A percentile compares a stretch with the other conserved stretches of the same genome.
Evolutionary conservation across 768 basidiomycete species (phyloP).

Genomic region (Leccinum aurantiacum): DNA sequence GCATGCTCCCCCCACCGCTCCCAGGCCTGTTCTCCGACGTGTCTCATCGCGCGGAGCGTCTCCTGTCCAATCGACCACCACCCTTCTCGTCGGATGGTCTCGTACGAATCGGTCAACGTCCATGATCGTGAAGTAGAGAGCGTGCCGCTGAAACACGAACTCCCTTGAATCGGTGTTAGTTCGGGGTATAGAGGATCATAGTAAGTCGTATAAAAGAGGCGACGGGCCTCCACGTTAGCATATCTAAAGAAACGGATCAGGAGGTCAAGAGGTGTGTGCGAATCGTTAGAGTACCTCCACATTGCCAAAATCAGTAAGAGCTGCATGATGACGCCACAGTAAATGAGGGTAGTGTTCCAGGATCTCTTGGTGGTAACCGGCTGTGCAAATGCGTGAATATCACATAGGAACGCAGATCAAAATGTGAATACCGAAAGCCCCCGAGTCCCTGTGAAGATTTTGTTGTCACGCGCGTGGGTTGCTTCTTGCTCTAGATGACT

Average conservation of each 20-base stretch:
- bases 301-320: constrained; percentile 47
- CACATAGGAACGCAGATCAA: not conserved
- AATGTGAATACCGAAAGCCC: constrained; percentile 38
- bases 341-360: constrained; percentile 34
- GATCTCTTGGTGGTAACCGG: constrained; percentile 15
- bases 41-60: constrained; percentile 38
- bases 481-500: constrained; percentile 32
- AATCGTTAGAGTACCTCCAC: constrained; percentile 50
- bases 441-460: constrained; percentile 38
- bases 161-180: constrained; percentile 50
- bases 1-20: constrained; percentile 40
- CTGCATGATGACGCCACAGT: constrained; percentile 44
- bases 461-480: constrained; percentile 43
- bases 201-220: constrained; percentile 69
- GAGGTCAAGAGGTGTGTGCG: constrained; percentile 8
- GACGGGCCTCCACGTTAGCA: constrained; percentile 49
- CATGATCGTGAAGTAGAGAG: constrained; percentile 39
- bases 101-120: constrained; percentile 37
- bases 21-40: constrained; percentile 44
- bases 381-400: constrained; percentile 20
- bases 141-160: constrained; percentile 29
- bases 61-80: constrained; percentile 39
- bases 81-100: constrained; percentile 42
- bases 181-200: constrained; percentile 79
- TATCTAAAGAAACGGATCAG: constrained; percentile 31